Conservation (phyloP, 257 asterid species). For the Lantana camara region DNA sequence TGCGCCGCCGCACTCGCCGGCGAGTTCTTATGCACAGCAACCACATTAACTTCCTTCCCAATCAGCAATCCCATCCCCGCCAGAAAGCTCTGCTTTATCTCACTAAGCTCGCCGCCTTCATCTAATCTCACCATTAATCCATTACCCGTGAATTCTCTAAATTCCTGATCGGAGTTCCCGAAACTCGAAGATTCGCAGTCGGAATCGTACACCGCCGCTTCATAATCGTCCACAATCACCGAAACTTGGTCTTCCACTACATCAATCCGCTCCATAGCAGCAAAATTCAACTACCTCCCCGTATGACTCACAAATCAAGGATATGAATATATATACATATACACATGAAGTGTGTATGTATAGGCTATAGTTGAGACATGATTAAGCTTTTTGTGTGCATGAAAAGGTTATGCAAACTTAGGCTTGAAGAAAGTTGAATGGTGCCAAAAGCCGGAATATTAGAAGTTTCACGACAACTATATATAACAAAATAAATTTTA, state of each 20-base stretch:
- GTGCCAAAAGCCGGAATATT: background rate
- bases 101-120: slow-evolving; percentile 21
- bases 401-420: background rate
- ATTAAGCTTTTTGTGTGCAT: background rate
- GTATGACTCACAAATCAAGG: too few relatives aligned
- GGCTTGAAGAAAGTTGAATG: slow-evolving; percentile 23
- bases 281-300: background rate
- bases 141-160: slow-evolving; percentile 16
- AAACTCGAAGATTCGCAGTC: slow-evolving; percentile 23
- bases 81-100: slow-evolving; percentile 27
- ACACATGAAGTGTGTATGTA: too few relatives aligned
- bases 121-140: slow-evolving; percentile 37
- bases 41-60: slow-evolving; percentile 28
- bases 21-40: slow-evolving; percentile 38
- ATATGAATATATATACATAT: too few relatives aligned
- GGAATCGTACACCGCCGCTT: slow-evolving; percentile 17
- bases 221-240: slow-evolving; percentile 33
- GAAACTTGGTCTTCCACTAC: slow-evolving; percentile 31
- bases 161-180: background rate
- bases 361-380: too few relatives aligned
- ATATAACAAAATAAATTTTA: too few relatives aligned
- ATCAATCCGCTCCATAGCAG: slow-evolving; percentile 13
- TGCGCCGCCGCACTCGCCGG: slow-evolving; percentile 23
- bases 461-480: background rate
- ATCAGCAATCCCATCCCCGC: slow-evolving; percentile 25